A percentile compares a stretch with the other conserved stretches of the same genome.
These are phyloP conservation scores for Nyssa sinensis DNA, from an alignment of 148 eudicot species.

Conservation along the genomic window DNA sequence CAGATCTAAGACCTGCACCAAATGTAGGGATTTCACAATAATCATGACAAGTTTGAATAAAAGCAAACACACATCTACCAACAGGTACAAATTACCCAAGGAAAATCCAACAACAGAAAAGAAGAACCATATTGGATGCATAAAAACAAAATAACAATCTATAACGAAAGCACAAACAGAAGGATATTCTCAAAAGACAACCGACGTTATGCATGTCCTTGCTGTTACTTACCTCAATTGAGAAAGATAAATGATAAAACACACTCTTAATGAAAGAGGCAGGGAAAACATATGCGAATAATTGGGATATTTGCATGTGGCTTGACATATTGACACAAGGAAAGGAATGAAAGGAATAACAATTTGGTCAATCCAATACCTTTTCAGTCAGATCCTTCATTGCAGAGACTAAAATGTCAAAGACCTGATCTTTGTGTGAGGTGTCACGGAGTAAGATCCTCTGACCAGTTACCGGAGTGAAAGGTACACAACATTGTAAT, in stretches of 20 bases:
- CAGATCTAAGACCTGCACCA: no score
- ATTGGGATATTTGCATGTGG: neutral
- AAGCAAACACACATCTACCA: no score
- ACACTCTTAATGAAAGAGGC: neutral
- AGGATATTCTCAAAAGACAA: no score
- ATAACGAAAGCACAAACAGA: no score
- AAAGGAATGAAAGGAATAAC: neutral
- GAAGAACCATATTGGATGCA: no score
- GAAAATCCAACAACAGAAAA: no score
- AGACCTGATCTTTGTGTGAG: constrained; percentile 62
- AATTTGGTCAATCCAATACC: constrained; percentile 38
- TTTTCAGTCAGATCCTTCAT: constrained; percentile 68
- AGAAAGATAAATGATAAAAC: neutral
- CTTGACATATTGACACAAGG: neutral
- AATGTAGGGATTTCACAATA: no score
- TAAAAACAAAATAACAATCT: no score
- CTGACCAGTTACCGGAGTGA: constrained; percentile 92
- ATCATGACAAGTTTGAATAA: no score
- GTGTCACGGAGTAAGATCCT: constrained; percentile 81
- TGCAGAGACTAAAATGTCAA: constrained; percentile 71
- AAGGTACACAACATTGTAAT: constrained; percentile 86
- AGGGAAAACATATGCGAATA: neutral
- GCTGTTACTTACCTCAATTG: neutral
- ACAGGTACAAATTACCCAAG: no score
- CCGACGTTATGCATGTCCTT: no score